Evolutionary conservation across 164 flowering plant genomes (phyloP), one percentile per base, ranked within the genome.

Genomic region (Dillenia suffruticosa): DNA sequence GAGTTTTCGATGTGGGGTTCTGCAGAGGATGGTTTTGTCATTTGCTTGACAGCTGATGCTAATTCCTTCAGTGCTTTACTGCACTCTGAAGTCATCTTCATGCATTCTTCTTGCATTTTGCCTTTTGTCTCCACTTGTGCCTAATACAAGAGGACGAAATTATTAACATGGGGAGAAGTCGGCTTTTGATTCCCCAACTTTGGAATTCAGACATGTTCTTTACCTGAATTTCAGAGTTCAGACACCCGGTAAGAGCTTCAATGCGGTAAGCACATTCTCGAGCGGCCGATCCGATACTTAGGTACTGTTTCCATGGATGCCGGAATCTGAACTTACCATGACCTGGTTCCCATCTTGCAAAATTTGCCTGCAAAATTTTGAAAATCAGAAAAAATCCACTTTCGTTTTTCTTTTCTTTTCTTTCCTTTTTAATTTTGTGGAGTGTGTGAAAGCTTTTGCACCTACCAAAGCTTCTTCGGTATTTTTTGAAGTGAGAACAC

Each of bases 251-350:
- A 16, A 90, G 84, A 62, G 90, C 76, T 69, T 88, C 92, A 14
- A 90, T 61, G 10, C 67, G 80, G 72, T 80, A 88, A 0, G 93
- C 96, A 54, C 95, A 85, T 75, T 85, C 74, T 7, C 94, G 73
- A 43, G 77, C 65, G 7, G 81, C 69, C 17, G 59, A 74, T 66
- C 93, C 96, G 9, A 86, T 66, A 52, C 75, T 83, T 66, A 86
- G 59, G 66, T 92, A 92, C 17, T 84, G 89, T 43, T 78, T 78
- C 96, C 98, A 92, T 58, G 98, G 96, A 71, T 92, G 93, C 2
- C 69, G 71, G 32, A 86, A 80, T 52, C 62, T 22, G 56, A 92
- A 92, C 0, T 64, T 64, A 1, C 98, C 96, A 68, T 86, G 96
- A 16, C 76, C 64, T 0, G 93, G 93, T 56, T 92, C 96, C 96